Percentiles rank a stretch among this genome's conserved stretches.
These are phyloP conservation scores for Tetrahymena borealis DNA, from an alignment of 73 alveolate species.

Conservation along the genomic window DNA sequence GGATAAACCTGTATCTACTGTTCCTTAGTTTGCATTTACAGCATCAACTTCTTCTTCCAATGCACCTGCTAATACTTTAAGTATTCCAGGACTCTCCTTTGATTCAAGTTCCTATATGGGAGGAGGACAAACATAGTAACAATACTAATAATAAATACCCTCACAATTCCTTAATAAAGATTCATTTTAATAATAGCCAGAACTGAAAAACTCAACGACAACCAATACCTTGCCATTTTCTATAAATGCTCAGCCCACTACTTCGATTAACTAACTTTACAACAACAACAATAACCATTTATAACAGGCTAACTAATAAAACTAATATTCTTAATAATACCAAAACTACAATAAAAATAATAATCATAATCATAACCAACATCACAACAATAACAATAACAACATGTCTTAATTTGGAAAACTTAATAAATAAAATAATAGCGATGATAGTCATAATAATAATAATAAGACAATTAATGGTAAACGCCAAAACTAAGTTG, in stretches of 20 bases:
- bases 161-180: neutral
- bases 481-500: neutral
- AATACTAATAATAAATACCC: neutral
- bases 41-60: neutral
- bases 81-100: neutral
- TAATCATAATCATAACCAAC: neutral
- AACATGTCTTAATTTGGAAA: too few species aligned
- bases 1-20: neutral
- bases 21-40: neutral
- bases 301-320: neutral
- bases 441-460: neutral
- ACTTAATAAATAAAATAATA: neutral
- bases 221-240: neutral
- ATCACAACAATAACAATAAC: neutral
- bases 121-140: constrained; percentile 1
- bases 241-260: neutral
- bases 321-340: neutral
- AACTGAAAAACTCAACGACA: neutral
- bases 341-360: neutral
- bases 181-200: neutral
- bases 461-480: neutral
- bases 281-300: neutral
- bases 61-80: neutral
- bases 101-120: neutral
- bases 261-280: neutral